Evolutionary conservation across 371 early-diverging fungal species (phyloP), one percentile per base, ranked within the genome.

Genomic region (Phascolomyces articulosus): DNA sequence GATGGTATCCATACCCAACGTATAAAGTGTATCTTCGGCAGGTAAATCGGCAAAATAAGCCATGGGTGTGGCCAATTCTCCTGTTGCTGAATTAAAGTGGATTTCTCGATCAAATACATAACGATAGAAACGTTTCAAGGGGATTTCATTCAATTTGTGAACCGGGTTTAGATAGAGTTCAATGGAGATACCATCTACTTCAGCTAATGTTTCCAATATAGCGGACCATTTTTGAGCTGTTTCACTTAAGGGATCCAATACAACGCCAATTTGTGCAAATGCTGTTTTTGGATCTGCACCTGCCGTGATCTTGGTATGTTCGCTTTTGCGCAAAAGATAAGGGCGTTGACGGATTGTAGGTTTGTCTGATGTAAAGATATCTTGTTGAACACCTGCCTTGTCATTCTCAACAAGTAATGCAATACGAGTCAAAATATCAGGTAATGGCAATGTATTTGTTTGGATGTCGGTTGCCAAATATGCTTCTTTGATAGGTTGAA

Each of bases 101-200:
- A 85, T 84, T 38, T 85, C 80, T 8, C 77, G 66, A 13, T 83
- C 83, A 65, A 91, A 82, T n/a, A 94, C 90, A 71, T 92, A 96
- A 23, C 96, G 90, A 70, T 95, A 96, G 78, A 96, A 96, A 11
- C 94, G 84, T 62, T 90, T 91, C 20, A 95, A 64, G 0, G 96
- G 95, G 15, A 91, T 67, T 61, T 91, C 87, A 1, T 73, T 74
- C 23, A 88, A 23, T 4, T 67, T 61, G 0, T 67, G 34, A 0
- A 62, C 40, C 11, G 95, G 93, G 55, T 83, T 87, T 26, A 95
- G 66, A 54, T 85, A 73, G 13, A 94, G 65, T 40, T 87, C 75
- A 8, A 94, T 77, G 60, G 81, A 78, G 8, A 91, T 86, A 23
- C 85, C 82, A 1, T 88, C 82, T 47, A 93, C 58, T 11, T 72